phyloP scores from a whole-genome alignment of 495 filamentous ascomycete species.

The Neurospora sp. region DNA sequence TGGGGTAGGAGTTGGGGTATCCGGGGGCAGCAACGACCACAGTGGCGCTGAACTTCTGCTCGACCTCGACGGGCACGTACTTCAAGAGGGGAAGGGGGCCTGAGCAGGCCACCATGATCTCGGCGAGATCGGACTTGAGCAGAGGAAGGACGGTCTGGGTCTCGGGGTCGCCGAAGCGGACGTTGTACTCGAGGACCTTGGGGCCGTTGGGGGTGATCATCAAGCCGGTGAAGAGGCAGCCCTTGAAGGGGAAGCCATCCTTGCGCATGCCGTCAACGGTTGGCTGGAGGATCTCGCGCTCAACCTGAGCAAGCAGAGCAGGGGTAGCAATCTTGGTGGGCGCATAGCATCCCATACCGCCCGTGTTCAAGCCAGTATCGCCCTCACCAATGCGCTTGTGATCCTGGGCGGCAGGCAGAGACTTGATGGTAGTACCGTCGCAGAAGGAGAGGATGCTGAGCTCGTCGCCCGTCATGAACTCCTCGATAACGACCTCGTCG shows the following conservation, averaged over 20 bases:
- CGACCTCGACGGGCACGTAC: conserved; percentile 55
- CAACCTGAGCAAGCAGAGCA: conserved; percentile 63
- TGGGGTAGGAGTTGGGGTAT: conserved; percentile 85
- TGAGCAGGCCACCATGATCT: conserved; percentile 82
- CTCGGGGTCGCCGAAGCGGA: conserved; percentile 92
- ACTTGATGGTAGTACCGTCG: conserved; percentile 77
- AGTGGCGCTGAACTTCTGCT: conserved; percentile 65
- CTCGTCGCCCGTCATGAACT: conserved; percentile 86
- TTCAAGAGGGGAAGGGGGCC: conserved; percentile 62
- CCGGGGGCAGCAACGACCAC: conserved; percentile 90
- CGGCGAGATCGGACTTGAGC: conserved; percentile 78
- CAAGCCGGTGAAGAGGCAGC: conserved; percentile 86
- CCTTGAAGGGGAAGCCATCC: conserved; percentile 70
- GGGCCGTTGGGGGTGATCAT: conserved; percentile 86
- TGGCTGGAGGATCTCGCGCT: conserved; percentile 75
- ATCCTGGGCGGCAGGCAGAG: conserved; percentile 88
- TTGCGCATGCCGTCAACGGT: conserved; percentile 81
- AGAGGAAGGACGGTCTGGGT: conserved; percentile 86
- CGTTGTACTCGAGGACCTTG: conserved; percentile 92
- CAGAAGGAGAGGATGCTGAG: conserved; percentile 83
- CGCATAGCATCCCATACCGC: conserved; percentile 96
- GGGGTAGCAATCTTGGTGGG: conserved; percentile 75
- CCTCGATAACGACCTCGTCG: conserved; percentile 91
- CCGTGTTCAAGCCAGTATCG: conserved; percentile 87
- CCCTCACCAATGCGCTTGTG: conserved; percentile 92